Base-by-base conservation (phyloP, 1,284 basidiomycete genomes). In the Mycena sp. region DNA sequence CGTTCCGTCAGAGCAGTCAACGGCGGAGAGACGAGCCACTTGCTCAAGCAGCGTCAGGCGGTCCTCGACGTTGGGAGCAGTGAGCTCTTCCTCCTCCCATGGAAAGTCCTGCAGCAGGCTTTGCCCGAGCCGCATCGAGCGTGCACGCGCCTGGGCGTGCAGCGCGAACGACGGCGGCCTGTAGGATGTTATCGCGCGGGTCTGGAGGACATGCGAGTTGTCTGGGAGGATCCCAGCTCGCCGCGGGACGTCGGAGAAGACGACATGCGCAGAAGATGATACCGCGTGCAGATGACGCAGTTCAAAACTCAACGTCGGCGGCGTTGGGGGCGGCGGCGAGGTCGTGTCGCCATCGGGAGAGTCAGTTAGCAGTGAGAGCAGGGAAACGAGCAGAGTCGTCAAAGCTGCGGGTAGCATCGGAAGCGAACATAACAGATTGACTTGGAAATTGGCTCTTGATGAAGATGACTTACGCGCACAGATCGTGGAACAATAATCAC, bases 41-140 rank as follows among this genome's bases (percentile, higher is more conserved):
- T 54, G 23, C 28, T 88, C 81, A 14, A 93, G 82, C 23, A 99
- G 78, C 1, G 94, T 93, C 65, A 91, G 85, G 17, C 94, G 84
- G 66, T 87, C 87, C 49, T 89, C 87, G 16, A 93, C 83, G 74
- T 99, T 87, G n/a, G 91, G 92, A 0, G 79, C 88, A 5, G 76
- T 30, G 4, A 90, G 75, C 59, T 87, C 85, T 12, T 87, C 84
- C 71, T 87, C 85, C 11, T 86, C 81, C 91, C 92, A 93, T 6
- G 78, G 74, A 46, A 89, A 70, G 28, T 71, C 67, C 26, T 44
- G 46, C 28, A 58, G 58, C 50, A 79, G 75, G 61, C 77, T 85
- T 67, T 87, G 82, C 9, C 78, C 80, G 58, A 81, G 81, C 55
- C 74, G 74, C 66, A 83, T 77, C 7, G 87, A 89, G 44, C 80